phyloP scores from a whole-genome alignment of 2,329 filamentous ascomycete genomes.

The Aciculosporium take region DNA sequence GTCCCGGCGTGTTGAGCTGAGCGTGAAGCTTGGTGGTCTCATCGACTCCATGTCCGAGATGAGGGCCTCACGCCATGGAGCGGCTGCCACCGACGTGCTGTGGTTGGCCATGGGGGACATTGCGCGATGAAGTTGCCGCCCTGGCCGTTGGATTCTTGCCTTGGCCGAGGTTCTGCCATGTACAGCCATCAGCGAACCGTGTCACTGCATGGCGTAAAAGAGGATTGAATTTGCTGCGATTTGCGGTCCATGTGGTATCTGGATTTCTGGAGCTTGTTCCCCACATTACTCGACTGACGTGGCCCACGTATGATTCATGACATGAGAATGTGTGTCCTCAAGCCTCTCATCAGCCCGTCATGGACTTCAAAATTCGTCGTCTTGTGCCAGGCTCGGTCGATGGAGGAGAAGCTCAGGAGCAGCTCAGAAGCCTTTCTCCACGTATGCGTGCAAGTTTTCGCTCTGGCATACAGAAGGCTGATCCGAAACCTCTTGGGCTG shows the following conservation, averaged over 20 bases:
- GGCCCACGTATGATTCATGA: constrained; percentile 1
- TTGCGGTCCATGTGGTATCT: too few species aligned
- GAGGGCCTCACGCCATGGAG: constrained; percentile 41
- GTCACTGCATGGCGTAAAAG: background rate
- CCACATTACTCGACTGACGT: background rate
- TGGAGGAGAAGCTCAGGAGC: too few species aligned
- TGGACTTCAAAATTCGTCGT: too few species aligned
- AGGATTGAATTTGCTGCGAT: too few species aligned
- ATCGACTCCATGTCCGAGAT: constrained; percentile 35
- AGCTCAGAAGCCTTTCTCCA: too few species aligned
- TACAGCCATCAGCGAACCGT: background rate
- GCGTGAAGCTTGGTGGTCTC: constrained; percentile 32
- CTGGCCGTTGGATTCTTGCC: constrained; percentile 1
- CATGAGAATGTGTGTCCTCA: too few species aligned
- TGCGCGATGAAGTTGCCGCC: constrained; percentile 14
- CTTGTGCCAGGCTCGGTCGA: too few species aligned
- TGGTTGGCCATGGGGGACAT: constrained; percentile 12
- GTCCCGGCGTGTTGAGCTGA: constrained; percentile 34
- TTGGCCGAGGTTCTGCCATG: background rate
- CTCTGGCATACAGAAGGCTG: too few species aligned
- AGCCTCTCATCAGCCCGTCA: too few species aligned
- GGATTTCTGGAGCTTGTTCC: too few species aligned
- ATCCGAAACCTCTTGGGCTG: too few species aligned
- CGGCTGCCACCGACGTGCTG: constrained; percentile 14
- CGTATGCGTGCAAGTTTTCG: too few species aligned